Base-by-base conservation (phyloP, 2,329 filamentous ascomycete species). In the Penicillium sp. region DNA sequence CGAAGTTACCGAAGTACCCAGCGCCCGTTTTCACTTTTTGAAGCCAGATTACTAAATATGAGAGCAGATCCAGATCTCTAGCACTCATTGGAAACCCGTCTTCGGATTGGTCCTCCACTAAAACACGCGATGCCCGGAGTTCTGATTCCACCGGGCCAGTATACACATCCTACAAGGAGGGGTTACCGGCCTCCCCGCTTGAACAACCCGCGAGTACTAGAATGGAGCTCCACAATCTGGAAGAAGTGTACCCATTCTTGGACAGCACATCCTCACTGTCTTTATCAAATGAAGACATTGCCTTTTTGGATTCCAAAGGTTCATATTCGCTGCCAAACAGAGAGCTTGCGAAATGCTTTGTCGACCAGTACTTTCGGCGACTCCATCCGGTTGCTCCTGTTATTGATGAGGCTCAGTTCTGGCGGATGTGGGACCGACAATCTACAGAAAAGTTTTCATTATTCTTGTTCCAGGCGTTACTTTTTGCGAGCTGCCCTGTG, bases 301-400 rank as follows among this genome's bases (percentile, higher is more conserved):
- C 76, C 54, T 81, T 76, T 55, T 68, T 82, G 31, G 73, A 77
- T 45, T 69, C 74, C 1, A 78, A 81, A 55, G 76, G 76, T 4
- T 81, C 78, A 57, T 68, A 82, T 2, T 72, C 73, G 16, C 66
- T 82, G 6, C 80, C 79, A 0, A 75, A 71, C 0, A 68, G 71
- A 19, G 54, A 67, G 1, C 67, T 78, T 1, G 65, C 81, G 0
- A 75, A 81, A 48, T 77, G 80, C 46, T 81, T 83, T 53, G 70
- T 82, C 4, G 73, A 76, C 1, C 59, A 64, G 14, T 73, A 71
- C 28, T 72, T 73, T 46, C 58, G 64, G 21, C 61, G 65, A 14
- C 59, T 72, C 4, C 70, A 73, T 48, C 68, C 68, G 2, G 55
- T 56, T 23, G 52, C 70, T 14, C 70, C 70, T 2, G 53, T 72